Base-by-base conservation (phyloP, 75 land plant species). In the Picea glauca region DNA sequence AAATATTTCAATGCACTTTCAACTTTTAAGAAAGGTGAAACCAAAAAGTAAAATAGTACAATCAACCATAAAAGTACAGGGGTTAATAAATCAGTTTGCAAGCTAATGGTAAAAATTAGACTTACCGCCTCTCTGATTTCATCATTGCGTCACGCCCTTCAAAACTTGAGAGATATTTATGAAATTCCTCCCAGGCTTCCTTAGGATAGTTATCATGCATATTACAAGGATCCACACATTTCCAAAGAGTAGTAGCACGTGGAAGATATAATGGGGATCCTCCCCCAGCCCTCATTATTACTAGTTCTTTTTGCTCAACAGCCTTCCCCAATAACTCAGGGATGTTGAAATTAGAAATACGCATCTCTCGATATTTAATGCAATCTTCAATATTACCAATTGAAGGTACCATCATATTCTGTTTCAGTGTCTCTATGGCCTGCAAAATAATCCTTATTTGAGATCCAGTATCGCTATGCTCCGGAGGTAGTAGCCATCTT, bases 301-400 rank as follows among this genome's bases (percentile, higher is more conserved):
- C 83, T 18, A 91, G 77, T 77, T 84, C 65, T 72, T 89, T 58
- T 30, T 79, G 78, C 82, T 89, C 80, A 58, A 89, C 13, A 5
- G 91, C 90, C 72, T 72, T 33, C 13, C 82, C 79, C 76, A 91
- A 63, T 3, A 85, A 82, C 73, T 63, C 78, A 58, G 32, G 84
- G 21, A 86, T 82, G 80, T 91, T 81, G 21, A 83, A 80, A 85
- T 78, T 87, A 14, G 61, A 84, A 56, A 79, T 80, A 56, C 72
- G 80, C 17, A 60, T 78, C 56, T 91, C 87, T 59, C 91, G 87
- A 70, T 81, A 87, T 43, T 75, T 82, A 35, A 91, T 89, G 77
- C 91, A 91, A 80, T 89, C 93, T 17, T 77, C 76, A 76, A 91
- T 87, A 79, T 91, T 88, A 50, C 70, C 84, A 73, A 85, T 87